A percentile compares a stretch with the other conserved stretches of the same genome.
These are phyloP conservation scores for Saccharomycopsis guyanensis DNA, from an alignment of 805 yeast genomes.

Conservation along the genomic window DNA sequence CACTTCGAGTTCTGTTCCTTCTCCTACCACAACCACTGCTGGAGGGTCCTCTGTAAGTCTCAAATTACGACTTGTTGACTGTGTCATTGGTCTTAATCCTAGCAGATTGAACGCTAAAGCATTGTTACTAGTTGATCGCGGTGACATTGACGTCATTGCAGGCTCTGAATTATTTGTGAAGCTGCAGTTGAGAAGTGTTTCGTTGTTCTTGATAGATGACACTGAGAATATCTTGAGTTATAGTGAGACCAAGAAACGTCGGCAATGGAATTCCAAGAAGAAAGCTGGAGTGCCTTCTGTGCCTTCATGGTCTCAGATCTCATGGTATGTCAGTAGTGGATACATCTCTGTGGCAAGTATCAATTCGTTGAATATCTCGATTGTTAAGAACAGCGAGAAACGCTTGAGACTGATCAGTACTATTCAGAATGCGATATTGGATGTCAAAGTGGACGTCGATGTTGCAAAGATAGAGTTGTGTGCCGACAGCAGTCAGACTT, in stretches of 20 bases:
- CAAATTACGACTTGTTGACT: slow-evolving; percentile 36
- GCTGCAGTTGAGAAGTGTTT: slow-evolving; percentile 41
- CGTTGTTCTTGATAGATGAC: slow-evolving; percentile 62
- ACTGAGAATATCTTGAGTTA: slow-evolving; percentile 29
- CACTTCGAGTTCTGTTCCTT: not conserved
- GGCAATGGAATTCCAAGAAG: slow-evolving; percentile 21
- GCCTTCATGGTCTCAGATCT: slow-evolving; percentile 34
- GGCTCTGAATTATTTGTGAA: slow-evolving; percentile 31
- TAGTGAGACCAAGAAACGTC: slow-evolving; percentile 9
- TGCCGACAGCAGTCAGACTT: slow-evolving; percentile 77
- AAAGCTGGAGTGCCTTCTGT: not conserved
- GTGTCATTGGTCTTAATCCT: slow-evolving; percentile 58
- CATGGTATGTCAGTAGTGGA: slow-evolving; percentile 40
- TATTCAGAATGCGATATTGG: slow-evolving; percentile 29
- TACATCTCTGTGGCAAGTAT: slow-evolving; percentile 45
- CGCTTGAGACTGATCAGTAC: slow-evolving; percentile 19
- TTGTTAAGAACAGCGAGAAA: slow-evolving; percentile 16
- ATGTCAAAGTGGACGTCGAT: slow-evolving; percentile 43
- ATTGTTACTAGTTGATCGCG: slow-evolving; percentile 43
- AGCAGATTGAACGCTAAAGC: slow-evolving; percentile 50
- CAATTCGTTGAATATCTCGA: slow-evolving; percentile 23
- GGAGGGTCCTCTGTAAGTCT: no score
- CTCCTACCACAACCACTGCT: slow-evolving; percentile 9
- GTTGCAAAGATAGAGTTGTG: slow-evolving; percentile 49
- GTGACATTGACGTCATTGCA: slow-evolving; percentile 41